Conservation (phyloP, 768 basidiomycete genomes). For the Tulasnella sp. region DNA sequence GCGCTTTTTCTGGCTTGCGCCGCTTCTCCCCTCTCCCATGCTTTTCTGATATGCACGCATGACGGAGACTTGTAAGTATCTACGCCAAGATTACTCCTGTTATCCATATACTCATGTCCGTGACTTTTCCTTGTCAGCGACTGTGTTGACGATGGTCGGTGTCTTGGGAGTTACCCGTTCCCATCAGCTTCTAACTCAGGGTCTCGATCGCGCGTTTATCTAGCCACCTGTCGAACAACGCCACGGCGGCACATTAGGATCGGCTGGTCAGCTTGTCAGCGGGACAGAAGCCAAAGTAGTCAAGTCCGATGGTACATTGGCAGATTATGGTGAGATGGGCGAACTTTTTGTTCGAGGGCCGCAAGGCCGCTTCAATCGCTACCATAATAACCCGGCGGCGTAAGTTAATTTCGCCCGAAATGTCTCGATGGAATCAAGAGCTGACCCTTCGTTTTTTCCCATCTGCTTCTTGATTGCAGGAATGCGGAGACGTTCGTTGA, state of each 20-base stretch:
- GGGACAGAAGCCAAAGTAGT: constrained; percentile 22
- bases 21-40: neutral
- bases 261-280: constrained; percentile 21
- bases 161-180: neutral
- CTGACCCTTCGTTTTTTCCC: neutral
- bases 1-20: neutral
- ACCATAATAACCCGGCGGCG: constrained; percentile 20
- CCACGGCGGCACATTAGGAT: constrained; percentile 19
- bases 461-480: constrained; percentile 4
- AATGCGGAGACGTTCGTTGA: constrained; percentile 22
- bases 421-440: neutral
- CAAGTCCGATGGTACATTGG: constrained; percentile 21
- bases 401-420: constrained; percentile 7
- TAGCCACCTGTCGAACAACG: constrained; percentile 11
- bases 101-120: neutral
- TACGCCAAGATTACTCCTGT: neutral
- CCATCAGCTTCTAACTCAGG: neutral
- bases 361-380: constrained; percentile 20
- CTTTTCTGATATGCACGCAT: constrained; percentile 9
- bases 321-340: constrained; percentile 20
- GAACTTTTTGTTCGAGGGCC: constrained; percentile 22
- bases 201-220: neutral
- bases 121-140: constrained; percentile 1
- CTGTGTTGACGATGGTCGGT: constrained; percentile 12
- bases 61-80: constrained; percentile 18